Evolutionary conservation across 331 rosid species (phyloP).

Genomic region (Arachis monticola): DNA sequence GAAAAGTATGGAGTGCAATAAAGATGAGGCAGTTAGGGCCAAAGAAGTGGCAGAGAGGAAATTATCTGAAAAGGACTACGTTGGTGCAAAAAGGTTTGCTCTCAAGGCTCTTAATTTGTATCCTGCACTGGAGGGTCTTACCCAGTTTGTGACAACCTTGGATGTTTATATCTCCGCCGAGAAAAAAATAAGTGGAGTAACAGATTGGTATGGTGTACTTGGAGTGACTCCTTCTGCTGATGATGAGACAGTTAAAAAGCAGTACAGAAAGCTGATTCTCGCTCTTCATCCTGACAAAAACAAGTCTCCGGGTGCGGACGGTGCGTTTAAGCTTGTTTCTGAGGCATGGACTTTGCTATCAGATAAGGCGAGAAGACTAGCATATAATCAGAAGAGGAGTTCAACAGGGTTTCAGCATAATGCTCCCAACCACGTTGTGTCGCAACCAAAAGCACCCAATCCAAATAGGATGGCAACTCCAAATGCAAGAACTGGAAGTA

Average conservation of each 20-base stretch:
- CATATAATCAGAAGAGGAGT: conserved; percentile 52
- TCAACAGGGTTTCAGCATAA: conserved; percentile 41
- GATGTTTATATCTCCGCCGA: conserved; percentile 57
- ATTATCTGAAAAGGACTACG: conserved; percentile 53
- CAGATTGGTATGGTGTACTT: conserved; percentile 67
- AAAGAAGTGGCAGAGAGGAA: conserved; percentile 63
- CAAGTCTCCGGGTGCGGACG: conserved; percentile 63
- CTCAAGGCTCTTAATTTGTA: conserved; percentile 57
- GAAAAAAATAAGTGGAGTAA: conserved; percentile 60
- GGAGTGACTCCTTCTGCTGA: conserved; percentile 53
- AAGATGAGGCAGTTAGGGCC: conserved; percentile 66
- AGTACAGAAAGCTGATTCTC: conserved; percentile 60
- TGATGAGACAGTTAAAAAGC: conserved; percentile 56
- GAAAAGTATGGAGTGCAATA: conserved; percentile 61
- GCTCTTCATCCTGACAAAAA: conserved; percentile 64
- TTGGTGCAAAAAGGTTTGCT: conserved; percentile 60
- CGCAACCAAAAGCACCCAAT: conserved; percentile 46
- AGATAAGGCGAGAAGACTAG: conserved; percentile 52
- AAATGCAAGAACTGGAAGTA: conserved; percentile 42
- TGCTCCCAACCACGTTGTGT: conserved; percentile 36
- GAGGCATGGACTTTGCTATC: conserved; percentile 68
- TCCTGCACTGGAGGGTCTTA: conserved; percentile 59
- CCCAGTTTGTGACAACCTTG: conserved; percentile 57
- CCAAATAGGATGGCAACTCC: conserved; percentile 48
- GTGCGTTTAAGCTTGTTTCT: conserved; percentile 66